phyloP scores from a whole-genome alignment of 2,329 filamentous ascomycete genomes.

The Kalmusia sp. region DNA sequence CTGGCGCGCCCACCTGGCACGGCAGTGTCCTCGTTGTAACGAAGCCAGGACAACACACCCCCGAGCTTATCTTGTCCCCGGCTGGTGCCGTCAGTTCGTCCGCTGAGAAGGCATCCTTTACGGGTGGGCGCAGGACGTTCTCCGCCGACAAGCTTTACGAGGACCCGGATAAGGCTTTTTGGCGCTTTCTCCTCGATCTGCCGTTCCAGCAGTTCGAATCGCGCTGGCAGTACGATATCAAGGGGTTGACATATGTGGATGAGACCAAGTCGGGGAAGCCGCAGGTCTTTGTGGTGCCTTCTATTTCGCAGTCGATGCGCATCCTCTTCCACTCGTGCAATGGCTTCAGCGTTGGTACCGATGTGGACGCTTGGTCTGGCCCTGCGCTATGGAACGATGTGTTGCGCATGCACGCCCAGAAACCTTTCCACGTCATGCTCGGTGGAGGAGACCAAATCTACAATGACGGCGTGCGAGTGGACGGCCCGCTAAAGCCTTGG shows the following conservation, averaged over 20 bases:
- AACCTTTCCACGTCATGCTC: constrained; percentile 74
- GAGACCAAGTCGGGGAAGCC: constrained; percentile 46
- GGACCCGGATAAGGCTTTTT: constrained; percentile 65
- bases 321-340: constrained; percentile 76
- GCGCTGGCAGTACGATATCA: constrained; percentile 80
- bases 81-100: constrained; percentile 50
- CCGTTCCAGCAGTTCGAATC: constrained; percentile 76
- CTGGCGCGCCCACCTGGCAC: constrained; percentile 67
- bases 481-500: constrained; percentile 77
- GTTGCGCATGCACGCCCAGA: constrained; percentile 64
- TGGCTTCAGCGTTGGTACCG: constrained; percentile 71
- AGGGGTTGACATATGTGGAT: constrained; percentile 67
- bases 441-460: constrained; percentile 91
- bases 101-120: constrained; percentile 31
- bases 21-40: constrained; percentile 88
- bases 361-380: constrained; percentile 68
- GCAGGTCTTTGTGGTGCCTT: constrained; percentile 62
- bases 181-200: constrained; percentile 64
- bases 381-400: constrained; percentile 71
- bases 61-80: constrained; percentile 65
- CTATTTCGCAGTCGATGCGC: constrained; percentile 69
- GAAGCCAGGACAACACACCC: constrained; percentile 70
- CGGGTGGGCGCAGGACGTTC: constrained; percentile 41
- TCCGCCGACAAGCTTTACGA: constrained; percentile 65
- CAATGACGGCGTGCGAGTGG: constrained; percentile 80